These are phyloP conservation scores for Tylopilus sp. DNA, from an alignment of 1,284 basidiomycete genomes.

Conservation along the genomic window DNA sequence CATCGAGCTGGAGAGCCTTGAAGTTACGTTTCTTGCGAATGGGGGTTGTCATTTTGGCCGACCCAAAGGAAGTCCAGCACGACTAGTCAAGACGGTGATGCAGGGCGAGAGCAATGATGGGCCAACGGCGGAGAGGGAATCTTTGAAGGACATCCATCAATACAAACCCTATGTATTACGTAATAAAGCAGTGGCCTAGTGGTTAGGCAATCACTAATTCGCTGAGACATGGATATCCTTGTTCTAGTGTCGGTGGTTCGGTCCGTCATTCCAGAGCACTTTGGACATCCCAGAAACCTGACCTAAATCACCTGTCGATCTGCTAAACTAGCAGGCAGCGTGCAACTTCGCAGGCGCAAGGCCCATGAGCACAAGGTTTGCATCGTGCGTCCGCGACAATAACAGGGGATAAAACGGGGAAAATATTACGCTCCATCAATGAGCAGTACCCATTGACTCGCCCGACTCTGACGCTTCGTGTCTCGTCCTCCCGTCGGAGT, in stretches of 20 bases:
- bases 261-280: not conserved
- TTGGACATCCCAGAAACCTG: not conserved
- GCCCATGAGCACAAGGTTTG: not conserved
- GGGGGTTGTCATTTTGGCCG: slow-evolving; percentile 39
- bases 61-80: slow-evolving; percentile 2
- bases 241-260: not conserved
- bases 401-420: not conserved
- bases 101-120: slow-evolving; percentile 9
- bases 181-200: slow-evolving; percentile 12
- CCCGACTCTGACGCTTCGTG: slow-evolving; percentile 13
- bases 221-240: slow-evolving; percentile 1
- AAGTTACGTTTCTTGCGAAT: slow-evolving; percentile 80
- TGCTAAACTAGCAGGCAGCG: not conserved
- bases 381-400: slow-evolving; percentile 1
- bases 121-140: slow-evolving; percentile 16
- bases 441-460: slow-evolving; percentile 29
- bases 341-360: not conserved
- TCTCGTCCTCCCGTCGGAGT: slow-evolving; percentile 5
- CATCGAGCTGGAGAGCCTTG: slow-evolving; percentile 67
- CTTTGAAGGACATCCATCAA: slow-evolving; percentile 2
- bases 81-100: not conserved
- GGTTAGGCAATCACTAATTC: too few relatives aligned
- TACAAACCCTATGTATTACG: slow-evolving; percentile 15
- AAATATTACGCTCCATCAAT: slow-evolving; percentile 18
- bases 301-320: not conserved